Evolutionary conservation across 169 alveolate genomes (phyloP), one percentile per base, ranked within the genome.

Genomic region (Plasmodium fragile): DNA sequence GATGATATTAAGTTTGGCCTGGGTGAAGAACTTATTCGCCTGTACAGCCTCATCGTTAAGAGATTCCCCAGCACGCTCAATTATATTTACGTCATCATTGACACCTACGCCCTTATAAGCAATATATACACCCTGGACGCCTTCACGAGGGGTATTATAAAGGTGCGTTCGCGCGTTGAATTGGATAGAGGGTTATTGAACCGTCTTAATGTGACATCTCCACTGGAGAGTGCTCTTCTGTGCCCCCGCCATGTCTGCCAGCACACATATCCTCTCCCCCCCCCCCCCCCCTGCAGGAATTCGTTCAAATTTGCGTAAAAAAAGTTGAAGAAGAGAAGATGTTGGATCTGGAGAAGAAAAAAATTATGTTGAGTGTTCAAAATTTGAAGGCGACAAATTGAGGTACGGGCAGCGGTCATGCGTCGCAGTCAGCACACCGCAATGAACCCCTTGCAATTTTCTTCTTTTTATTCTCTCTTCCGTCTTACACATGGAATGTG

Each of bases 321-420:
- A 85, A 85, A 45, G 69, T 85, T 22, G 93, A 85, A 59, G 93
- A 85, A 18, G 93, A 85, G 79, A 85, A 85, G 80, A 85, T 85
- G 49, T 4, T 85, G 25, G 85, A 85, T 39, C 13, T 85, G 49
- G 93, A 85, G 59, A 85, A 85, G 80, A 85, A 85, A 85, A 85
- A 85, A 53, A 75, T 85, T 49, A 55, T 36, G 36, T n/a, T 75
- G 69, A 75, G 85, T 10, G 75, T 85, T 49, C 93, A 85, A 36
- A 85, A 85, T 85, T 85, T 85, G 69, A 85, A 85, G 69, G 93
- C 59, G 1, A 85, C 93, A 25, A 85, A 65, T 39, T 65, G 75
- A 65, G 41, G 36, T n/a, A n/a, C n/a, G 6, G 10, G 16, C 30
- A 16, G 4, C 75, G 36, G n/a, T 65, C 18, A 22, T 65, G n/a